Conservation (phyloP, 192 early-diverging fungal genomes). For the Geosiphon pyriformis region DNA sequence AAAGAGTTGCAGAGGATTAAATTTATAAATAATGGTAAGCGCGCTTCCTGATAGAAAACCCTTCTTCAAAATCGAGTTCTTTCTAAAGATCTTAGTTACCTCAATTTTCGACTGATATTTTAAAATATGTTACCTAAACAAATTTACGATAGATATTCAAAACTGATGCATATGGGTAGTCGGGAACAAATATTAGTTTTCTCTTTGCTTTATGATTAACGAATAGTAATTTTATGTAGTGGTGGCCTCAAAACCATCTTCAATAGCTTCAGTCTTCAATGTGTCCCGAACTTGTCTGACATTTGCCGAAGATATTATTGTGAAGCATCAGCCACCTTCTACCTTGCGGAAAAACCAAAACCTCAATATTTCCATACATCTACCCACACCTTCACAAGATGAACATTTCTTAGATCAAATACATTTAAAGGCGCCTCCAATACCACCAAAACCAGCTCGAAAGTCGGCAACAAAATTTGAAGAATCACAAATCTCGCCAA, state of each 20-base stretch:
- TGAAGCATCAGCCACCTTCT: constrained; percentile 33
- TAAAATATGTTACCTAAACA: too few species aligned
- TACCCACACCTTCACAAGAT: constrained; percentile 31
- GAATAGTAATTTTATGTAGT: too few species aligned
- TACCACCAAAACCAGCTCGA: constrained; percentile 52
- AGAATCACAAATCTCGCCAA: constrained; percentile 13
- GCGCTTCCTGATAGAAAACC: neutral
- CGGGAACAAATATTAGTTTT: too few species aligned
- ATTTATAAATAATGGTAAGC: constrained; percentile 55
- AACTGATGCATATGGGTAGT: too few species aligned
- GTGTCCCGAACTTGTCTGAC: constrained; percentile 40
- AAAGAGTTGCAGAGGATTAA: constrained; percentile 45
- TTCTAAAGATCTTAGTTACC: too few species aligned
- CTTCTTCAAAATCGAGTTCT: too few species aligned
- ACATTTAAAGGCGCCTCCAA: constrained; percentile 31
- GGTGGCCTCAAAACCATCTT: constrained; percentile 36
- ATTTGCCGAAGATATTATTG: constrained; percentile 43
- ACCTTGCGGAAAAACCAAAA: constrained; percentile 29
- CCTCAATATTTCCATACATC: constrained; percentile 30
- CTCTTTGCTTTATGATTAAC: too few species aligned
- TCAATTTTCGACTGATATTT: too few species aligned
- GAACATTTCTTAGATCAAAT: constrained; percentile 14
- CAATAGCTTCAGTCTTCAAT: constrained; percentile 34
- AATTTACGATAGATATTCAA: too few species aligned
- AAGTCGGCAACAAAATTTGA: constrained; percentile 22